phyloP scores from a whole-genome alignment of 2,329 filamentous ascomycete species.

The Alternaria sp. region DNA sequence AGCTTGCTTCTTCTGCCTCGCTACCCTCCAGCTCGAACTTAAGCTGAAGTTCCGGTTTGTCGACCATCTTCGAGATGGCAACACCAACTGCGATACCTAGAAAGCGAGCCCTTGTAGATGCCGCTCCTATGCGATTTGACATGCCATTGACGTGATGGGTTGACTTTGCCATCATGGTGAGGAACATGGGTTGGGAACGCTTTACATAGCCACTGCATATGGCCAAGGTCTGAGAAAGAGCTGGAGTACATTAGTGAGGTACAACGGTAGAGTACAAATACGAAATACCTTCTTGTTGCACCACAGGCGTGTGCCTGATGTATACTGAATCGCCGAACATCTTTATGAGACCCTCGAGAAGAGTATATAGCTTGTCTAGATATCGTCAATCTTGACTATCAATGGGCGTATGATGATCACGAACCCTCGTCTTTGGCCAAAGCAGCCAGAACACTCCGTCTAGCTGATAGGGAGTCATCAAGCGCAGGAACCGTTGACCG shows the following conservation, averaged over 20 bases:
- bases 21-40: slow-evolving; percentile 85
- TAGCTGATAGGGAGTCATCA: slow-evolving; percentile 35
- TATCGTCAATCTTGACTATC: slow-evolving; percentile 17
- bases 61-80: slow-evolving; percentile 69
- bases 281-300: slow-evolving; percentile 83
- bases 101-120: slow-evolving; percentile 77
- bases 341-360: slow-evolving; percentile 72
- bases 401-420: not conserved
- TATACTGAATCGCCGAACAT: slow-evolving; percentile 87
- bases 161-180: slow-evolving; percentile 74
- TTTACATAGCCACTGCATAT: slow-evolving; percentile 79
- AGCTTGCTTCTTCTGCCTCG: slow-evolving; percentile 72
- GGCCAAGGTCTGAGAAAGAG: slow-evolving; percentile 79
- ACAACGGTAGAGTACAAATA: not conserved
- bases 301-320: slow-evolving; percentile 81
- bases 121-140: slow-evolving; percentile 82
- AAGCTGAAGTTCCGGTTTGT: slow-evolving; percentile 72
- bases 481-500: slow-evolving; percentile 46
- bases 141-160: slow-evolving; percentile 76
- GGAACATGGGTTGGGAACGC: slow-evolving; percentile 67
- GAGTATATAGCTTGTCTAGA: slow-evolving; percentile 56
- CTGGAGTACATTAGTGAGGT: slow-evolving; percentile 55
- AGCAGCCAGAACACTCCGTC: slow-evolving; percentile 51
- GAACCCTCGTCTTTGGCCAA: slow-evolving; percentile 51
- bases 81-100: slow-evolving; percentile 89